Evolutionary conservation across 192 early-diverging fungal genomes (phyloP), one percentile per base, ranked within the genome.

Genomic region (Irineochytrium annulatum): DNA sequence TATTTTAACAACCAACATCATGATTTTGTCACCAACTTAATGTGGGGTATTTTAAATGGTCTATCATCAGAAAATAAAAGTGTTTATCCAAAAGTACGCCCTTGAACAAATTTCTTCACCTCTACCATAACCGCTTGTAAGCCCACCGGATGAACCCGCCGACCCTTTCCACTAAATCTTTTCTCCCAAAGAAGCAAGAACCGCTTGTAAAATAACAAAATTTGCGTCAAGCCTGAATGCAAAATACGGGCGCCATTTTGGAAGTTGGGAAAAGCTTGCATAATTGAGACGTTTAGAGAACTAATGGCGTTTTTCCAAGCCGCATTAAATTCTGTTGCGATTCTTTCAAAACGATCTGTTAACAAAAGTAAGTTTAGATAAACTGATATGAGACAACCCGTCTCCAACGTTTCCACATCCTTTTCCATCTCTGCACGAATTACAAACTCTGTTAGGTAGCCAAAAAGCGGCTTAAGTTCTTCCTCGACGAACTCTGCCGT

Each of bases 71-170:
- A n/a, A n/a, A n/a, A n/a, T n/a, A n/a, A n/a, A n/a, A n/a, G n/a
- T n/a, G n/a, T n/a, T n/a, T n/a, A n/a, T n/a, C n/a, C n/a, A n/a
- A n/a, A n/a, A n/a, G n/a, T n/a, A n/a, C n/a, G n/a, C n/a, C n/a
- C n/a, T n/a, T n/a, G n/a, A n/a, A n/a, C n/a, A n/a, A 72, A 97
- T 73, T 94, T 94, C 73, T 97, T 99, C 62, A 97, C 88, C 65
- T 97, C 96, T 0, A 94, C 89, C 89, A 97, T 89, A 14, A 99
- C 89, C 17, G 84, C 91, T 61, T 99, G 94, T 35, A 95, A 70
- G 34, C 89, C 90, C 0, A 96, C 87, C 5, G 96, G 94, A 51
- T 86, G 86, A 33, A 70, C 76, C 35, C 43, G 58, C 35, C 76
- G 73, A 13, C 87, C 78, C 43, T 60, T 68, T 31, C 46, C 61